Evolutionary conservation across 2,329 filamentous ascomycete species (phyloP).

Genomic region (Fusarium sublunatum): DNA sequence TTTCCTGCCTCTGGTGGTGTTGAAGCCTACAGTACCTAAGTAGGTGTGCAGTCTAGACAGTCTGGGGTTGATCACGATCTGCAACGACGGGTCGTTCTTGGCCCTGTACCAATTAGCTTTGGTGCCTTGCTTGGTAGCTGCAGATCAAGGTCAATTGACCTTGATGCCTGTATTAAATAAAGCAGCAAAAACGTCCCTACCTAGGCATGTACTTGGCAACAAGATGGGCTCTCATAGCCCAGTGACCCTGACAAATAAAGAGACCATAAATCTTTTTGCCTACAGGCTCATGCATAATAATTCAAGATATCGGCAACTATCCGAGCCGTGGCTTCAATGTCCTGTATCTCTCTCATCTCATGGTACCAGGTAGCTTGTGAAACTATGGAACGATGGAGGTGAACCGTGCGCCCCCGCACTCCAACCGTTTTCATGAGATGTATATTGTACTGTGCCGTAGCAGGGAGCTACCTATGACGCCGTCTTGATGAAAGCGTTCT

Average conservation of each 20-base stretch:
- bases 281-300: constrained; percentile 3
- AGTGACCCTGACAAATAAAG: neutral
- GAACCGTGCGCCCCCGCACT: constrained; percentile 40
- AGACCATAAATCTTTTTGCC: neutral
- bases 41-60: neutral
- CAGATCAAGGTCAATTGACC: constrained; percentile 10
- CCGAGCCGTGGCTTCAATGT: constrained; percentile 3
- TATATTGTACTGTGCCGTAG: neutral
- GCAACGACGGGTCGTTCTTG: constrained; percentile 7
- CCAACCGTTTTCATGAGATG: constrained; percentile 28
- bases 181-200: neutral
- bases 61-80: constrained; percentile 34
- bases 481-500: constrained; percentile 1
- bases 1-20: constrained; percentile 3
- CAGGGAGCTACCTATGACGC: constrained; percentile 1
- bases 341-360: neutral
- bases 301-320: constrained; percentile 11
- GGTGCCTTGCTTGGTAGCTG: constrained; percentile 25
- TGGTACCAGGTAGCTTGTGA: neutral
- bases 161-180: neutral
- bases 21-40: constrained; percentile 1
- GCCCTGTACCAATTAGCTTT: constrained; percentile 27
- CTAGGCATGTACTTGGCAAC: too few species aligned
- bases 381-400: constrained; percentile 3
- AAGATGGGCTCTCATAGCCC: too few species aligned